Percentiles rank a stretch among this genome's conserved stretches.
These are phyloP conservation scores for Kwoniella dendrophila DNA, from an alignment of 768 basidiomycete species.

Conservation along the genomic window DNA sequence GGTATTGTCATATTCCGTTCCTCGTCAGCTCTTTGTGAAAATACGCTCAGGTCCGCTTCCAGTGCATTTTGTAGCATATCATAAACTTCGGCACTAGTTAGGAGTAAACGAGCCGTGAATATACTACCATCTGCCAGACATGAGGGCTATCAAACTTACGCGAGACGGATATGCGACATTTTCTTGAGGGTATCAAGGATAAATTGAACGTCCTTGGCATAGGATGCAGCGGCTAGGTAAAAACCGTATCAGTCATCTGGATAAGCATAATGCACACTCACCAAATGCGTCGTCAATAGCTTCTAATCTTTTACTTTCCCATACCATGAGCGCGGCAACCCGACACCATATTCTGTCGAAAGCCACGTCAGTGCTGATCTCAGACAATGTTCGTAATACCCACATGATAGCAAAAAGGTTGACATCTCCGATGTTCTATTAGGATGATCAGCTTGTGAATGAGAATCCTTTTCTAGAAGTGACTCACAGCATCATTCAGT, in stretches of 20 bases:
- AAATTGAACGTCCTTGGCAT: constrained; percentile 10
- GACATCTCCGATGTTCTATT: constrained; percentile 21
- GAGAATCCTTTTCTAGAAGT: background rate
- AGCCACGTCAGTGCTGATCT: background rate
- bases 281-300: constrained; percentile 7
- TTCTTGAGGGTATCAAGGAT: background rate
- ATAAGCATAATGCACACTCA: background rate
- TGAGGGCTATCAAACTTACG: constrained; percentile 8
- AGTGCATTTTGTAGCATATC: background rate
- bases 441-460: background rate
- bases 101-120: too few species aligned
- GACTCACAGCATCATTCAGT: constrained; percentile 17
- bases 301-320: constrained; percentile 18
- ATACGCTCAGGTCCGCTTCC: too few species aligned
- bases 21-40: too few species aligned
- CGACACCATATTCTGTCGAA: constrained; percentile 18
- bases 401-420: constrained; percentile 25
- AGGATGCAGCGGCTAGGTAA: constrained; percentile 12
- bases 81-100: background rate
- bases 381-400: background rate
- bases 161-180: background rate
- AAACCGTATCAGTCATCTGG: too few species aligned
- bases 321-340: constrained; percentile 11
- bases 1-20: too few species aligned
- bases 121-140: background rate